These are phyloP conservation scores for Lasiosphaeria miniovina DNA, from an alignment of 495 filamentous ascomycete genomes.

Conservation along the genomic window DNA sequence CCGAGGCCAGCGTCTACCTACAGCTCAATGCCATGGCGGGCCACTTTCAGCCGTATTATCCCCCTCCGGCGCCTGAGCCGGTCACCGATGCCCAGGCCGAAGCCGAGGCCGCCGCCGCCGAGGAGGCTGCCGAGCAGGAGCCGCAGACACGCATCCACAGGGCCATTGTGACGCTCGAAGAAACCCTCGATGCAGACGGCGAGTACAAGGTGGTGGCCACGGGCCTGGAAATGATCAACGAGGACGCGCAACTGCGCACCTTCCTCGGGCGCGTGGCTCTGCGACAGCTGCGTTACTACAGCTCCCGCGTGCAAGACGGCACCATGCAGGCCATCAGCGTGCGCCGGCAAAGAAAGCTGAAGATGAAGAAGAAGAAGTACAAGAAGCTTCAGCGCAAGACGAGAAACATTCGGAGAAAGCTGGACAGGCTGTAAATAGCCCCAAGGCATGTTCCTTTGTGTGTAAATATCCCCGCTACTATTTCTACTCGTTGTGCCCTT, in stretches of 20 bases:
- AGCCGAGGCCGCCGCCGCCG: slow-evolving; percentile 30
- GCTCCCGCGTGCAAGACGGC: slow-evolving; percentile 37
- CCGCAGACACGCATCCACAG: slow-evolving; percentile 64
- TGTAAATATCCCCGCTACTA: slow-evolving; percentile 22
- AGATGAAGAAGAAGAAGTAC: slow-evolving; percentile 99
- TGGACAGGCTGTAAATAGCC: slow-evolving; percentile 57
- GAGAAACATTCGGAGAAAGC: slow-evolving; percentile 80
- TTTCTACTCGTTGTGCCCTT: slow-evolving; percentile 1
- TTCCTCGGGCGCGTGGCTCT: slow-evolving; percentile 52
- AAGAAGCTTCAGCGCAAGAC: slow-evolving; percentile 98
- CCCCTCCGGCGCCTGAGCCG: slow-evolving; percentile 70
- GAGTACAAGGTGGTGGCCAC: slow-evolving; percentile 55
- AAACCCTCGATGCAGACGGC: slow-evolving; percentile 68
- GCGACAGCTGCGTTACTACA: slow-evolving; percentile 49
- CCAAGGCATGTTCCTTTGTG: slow-evolving; percentile 1
- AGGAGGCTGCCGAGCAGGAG: slow-evolving; percentile 34
- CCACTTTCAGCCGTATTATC: slow-evolving; percentile 71
- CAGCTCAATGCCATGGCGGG: slow-evolving; percentile 47
- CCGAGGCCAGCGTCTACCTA: slow-evolving; percentile 41
- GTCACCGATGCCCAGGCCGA: slow-evolving; percentile 43
- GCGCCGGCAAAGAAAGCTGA: slow-evolving; percentile 87
- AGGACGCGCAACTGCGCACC: slow-evolving; percentile 34
- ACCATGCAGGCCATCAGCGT: slow-evolving; percentile 74
- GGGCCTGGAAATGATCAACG: slow-evolving; percentile 48
- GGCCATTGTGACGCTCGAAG: slow-evolving; percentile 76